These are phyloP conservation scores for Cyphellophora attinorum DNA, from an alignment of 2,329 filamentous ascomycete species.

Conservation along the genomic window DNA sequence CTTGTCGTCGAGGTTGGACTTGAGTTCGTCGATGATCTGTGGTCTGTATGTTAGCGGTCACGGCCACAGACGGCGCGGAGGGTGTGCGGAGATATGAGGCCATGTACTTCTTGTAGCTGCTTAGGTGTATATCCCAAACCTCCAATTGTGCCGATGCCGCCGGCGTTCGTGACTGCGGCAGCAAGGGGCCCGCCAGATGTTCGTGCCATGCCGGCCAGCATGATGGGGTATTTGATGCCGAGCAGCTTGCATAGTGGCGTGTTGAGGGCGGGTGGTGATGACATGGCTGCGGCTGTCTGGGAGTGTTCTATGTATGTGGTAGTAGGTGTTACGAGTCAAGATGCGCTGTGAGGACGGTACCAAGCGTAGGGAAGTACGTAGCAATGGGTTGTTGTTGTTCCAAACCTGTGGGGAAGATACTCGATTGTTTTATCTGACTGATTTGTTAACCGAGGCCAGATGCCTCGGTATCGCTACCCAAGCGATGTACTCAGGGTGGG, in stretches of 20 bases:
- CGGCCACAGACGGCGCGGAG: background rate
- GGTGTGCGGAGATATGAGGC: too few relatives aligned
- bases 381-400: too few relatives aligned
- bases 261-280: constrained; percentile 43
- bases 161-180: constrained; percentile 80
- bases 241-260: constrained; percentile 73
- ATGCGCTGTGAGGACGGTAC: too few relatives aligned
- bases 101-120: constrained; percentile 51
- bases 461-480: too few relatives aligned
- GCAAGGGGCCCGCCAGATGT: constrained; percentile 70
- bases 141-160: constrained; percentile 60
- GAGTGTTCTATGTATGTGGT: too few relatives aligned
- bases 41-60: constrained; percentile 45
- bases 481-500: too few relatives aligned
- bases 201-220: constrained; percentile 90
- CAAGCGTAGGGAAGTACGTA: too few relatives aligned
- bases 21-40: constrained; percentile 76
- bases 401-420: too few relatives aligned
- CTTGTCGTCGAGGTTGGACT: constrained; percentile 57
- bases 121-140: constrained; percentile 61
- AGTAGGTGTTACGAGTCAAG: too few relatives aligned
- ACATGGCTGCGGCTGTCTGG: constrained; percentile 16
- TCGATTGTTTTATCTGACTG: too few relatives aligned
- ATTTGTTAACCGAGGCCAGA: too few relatives aligned
- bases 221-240: constrained; percentile 75